A percentile compares a stretch with the other conserved stretches of the same genome.
These are phyloP conservation scores for Nissolia schottii DNA, from an alignment of 306 rosid species.

Conservation along the genomic window DNA sequence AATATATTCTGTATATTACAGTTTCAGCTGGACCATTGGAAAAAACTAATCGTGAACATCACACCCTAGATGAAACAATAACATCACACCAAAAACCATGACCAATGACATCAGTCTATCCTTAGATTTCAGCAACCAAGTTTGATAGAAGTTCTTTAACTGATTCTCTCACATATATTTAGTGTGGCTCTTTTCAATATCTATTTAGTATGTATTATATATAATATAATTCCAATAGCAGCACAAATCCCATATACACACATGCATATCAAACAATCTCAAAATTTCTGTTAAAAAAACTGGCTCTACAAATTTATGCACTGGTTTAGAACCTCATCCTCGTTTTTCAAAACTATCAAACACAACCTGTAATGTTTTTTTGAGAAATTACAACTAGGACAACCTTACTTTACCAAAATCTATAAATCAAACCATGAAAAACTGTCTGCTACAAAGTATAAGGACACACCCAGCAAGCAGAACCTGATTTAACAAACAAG, in stretches of 20 bases:
- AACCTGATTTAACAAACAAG: not conserved
- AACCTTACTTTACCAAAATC: not conserved
- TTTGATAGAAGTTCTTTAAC: not conserved
- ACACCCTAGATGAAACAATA: slow-evolving; percentile 4
- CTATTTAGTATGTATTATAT: not conserved
- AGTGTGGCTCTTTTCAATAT: not conserved
- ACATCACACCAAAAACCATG: slow-evolving; percentile 7
- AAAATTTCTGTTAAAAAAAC: not conserved
- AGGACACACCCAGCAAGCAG: not conserved
- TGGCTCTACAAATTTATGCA: not conserved
- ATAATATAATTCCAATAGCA: not conserved
- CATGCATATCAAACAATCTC: not conserved
- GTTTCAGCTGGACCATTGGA: slow-evolving; percentile 93
- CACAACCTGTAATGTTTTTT: not conserved
- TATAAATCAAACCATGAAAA: not conserved
- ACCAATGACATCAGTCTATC: not conserved
- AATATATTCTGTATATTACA: slow-evolving; percentile 95
- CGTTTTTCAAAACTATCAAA: not conserved
- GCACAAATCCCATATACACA: not conserved
- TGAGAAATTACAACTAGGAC: not conserved
- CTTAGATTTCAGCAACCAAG: not conserved
- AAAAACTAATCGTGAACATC: slow-evolving; percentile 28
- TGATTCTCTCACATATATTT: not conserved
- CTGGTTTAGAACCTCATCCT: not conserved
- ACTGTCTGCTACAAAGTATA: no score